Evolutionary conservation across 768 basidiomycete species (phyloP).

Genomic region (Rhizopogon sp.): DNA sequence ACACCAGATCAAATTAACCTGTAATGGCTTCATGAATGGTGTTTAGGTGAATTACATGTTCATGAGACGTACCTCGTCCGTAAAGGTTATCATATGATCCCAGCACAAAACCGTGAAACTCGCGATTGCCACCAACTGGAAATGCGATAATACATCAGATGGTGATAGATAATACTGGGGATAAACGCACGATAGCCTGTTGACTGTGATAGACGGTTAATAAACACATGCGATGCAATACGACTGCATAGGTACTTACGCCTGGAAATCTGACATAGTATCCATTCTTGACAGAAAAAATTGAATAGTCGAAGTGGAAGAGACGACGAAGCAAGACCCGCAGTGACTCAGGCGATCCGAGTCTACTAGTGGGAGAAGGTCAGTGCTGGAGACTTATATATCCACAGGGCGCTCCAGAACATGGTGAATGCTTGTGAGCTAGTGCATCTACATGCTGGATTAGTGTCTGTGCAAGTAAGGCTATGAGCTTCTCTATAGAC

Average conservation of each 20-base stretch:
- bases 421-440: neutral
- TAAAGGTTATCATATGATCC: constrained; percentile 30
- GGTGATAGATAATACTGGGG: neutral
- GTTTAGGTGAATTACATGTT: neutral
- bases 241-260: neutral
- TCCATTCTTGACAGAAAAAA: neutral
- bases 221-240: neutral
- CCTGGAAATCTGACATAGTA: neutral
- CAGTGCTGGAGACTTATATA: neutral
- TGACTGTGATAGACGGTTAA: neutral
- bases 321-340: neutral
- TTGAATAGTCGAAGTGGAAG: neutral
- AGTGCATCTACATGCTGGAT: neutral
- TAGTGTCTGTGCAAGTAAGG: neutral
- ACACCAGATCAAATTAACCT: constrained; percentile 30
- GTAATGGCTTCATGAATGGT: neutral
- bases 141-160: neutral
- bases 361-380: too few species aligned
- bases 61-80: constrained; percentile 22
- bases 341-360: neutral
- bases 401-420: too few species aligned
- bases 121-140: constrained; percentile 44
- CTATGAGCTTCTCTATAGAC: neutral
- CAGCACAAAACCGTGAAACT: constrained; percentile 44
- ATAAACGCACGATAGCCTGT: neutral